phyloP scores from a whole-genome alignment of 23 red algal species.

The Gracilaria gracilis region DNA sequence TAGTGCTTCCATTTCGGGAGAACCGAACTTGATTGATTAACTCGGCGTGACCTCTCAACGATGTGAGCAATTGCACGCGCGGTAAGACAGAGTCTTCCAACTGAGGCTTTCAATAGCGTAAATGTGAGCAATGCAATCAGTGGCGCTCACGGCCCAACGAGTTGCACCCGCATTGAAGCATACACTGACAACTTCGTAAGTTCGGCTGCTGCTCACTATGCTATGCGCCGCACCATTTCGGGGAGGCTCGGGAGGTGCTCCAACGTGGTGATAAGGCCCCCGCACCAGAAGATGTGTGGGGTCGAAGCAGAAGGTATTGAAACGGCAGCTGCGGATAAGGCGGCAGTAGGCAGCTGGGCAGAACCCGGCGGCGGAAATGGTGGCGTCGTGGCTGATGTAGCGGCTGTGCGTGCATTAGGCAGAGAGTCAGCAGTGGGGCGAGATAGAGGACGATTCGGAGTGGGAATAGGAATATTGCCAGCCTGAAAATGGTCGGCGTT shows the following conservation, averaged over 20 bases:
- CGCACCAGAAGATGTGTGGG: background rate
- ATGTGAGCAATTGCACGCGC: slow-evolving; percentile 63
- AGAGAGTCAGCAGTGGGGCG: slow-evolving; percentile 2
- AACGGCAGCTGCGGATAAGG: background rate
- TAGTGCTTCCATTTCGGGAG: slow-evolving; percentile 66
- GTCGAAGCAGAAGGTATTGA: background rate
- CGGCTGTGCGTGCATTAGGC: slow-evolving; percentile 11
- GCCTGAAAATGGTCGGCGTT: slow-evolving; percentile 59
- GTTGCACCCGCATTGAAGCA: too few species aligned
- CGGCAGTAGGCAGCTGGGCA: background rate
- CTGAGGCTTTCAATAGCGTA: slow-evolving; percentile 52
- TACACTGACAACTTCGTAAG: slow-evolving; percentile 68
- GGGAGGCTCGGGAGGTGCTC: slow-evolving; percentile 11
- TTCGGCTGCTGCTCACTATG: slow-evolving; percentile 41
- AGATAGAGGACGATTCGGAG: slow-evolving; percentile 11
- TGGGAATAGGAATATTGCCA: slow-evolving; percentile 56
- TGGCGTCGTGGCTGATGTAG: slow-evolving; percentile 36
- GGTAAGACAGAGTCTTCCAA: slow-evolving; percentile 1
- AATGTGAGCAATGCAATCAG: slow-evolving; percentile 74
- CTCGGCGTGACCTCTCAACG: slow-evolving; percentile 70
- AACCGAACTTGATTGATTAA: slow-evolving; percentile 73
- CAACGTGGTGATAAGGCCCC: background rate
- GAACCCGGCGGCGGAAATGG: slow-evolving; percentile 17
- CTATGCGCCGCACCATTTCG: slow-evolving; percentile 41
- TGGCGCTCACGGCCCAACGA: slow-evolving; percentile 69